Percentiles rank a stretch among this genome's conserved stretches.
phyloP scores from a whole-genome alignment of 1,284 basidiomycete genomes.

The Singerocomus rubriflavus region DNA sequence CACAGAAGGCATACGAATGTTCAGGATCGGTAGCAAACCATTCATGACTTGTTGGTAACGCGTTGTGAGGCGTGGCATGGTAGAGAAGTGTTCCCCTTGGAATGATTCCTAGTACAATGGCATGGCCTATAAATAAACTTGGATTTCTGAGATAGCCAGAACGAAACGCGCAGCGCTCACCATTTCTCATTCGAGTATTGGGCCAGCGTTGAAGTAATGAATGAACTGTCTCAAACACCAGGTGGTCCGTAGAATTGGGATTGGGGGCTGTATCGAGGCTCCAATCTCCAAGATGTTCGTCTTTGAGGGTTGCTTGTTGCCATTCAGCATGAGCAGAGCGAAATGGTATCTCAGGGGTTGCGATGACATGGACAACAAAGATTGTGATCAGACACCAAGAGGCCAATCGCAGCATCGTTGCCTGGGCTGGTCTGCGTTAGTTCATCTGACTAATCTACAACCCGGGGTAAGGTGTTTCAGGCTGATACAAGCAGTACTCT shows the following conservation, averaged over 20 bases:
- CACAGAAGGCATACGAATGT: constrained; percentile 38
- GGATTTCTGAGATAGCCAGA: background rate
- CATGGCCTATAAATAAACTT: constrained; percentile 34
- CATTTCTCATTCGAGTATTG: constrained; percentile 47
- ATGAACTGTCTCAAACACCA: constrained; percentile 24
- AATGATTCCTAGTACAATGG: constrained; percentile 37
- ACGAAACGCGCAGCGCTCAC: constrained; percentile 17
- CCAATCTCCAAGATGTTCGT: constrained; percentile 9
- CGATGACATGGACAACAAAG: background rate
- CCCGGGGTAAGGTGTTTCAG: background rate
- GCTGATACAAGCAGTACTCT: too few species aligned
- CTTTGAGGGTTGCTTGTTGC: background rate
- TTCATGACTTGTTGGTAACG: constrained; percentile 33
- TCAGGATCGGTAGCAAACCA: constrained; percentile 43
- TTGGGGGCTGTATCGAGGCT: constrained; percentile 11
- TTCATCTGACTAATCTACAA: too few species aligned
- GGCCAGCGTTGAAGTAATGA: constrained; percentile 44
- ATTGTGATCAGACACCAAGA: background rate
- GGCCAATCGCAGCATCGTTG: constrained; percentile 1
- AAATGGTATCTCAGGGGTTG: constrained; percentile 7
- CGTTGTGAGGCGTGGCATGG: constrained; percentile 30
- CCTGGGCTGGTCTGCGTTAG: background rate
- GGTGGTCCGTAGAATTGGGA: constrained; percentile 2
- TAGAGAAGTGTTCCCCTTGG: constrained; percentile 41
- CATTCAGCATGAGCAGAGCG: background rate